Conservation (phyloP, 257 asterid species). For the Capsicum pubescens region DNA sequence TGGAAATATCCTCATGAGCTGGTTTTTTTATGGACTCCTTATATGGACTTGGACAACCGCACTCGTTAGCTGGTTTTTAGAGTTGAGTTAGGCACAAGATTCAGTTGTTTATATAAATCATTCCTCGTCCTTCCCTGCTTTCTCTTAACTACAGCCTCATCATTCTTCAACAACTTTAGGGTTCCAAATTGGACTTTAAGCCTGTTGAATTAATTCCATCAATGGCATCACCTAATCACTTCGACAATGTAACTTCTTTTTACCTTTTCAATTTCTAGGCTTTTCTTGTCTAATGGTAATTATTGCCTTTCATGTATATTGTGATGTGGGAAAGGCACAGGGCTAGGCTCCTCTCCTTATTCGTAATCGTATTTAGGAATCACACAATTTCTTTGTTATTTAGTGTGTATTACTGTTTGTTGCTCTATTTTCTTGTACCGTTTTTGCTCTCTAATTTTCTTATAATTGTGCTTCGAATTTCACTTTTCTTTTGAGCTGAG, state of each 20-base stretch:
- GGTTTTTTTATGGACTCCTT: too few species aligned
- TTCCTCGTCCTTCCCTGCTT: background rate
- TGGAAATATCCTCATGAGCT: too few species aligned
- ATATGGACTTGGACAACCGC: too few species aligned
- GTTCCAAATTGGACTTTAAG: constrained; percentile 36
- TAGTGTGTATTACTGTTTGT: background rate
- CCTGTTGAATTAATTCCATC: constrained; percentile 30
- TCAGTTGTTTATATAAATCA: background rate
- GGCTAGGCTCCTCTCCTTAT: background rate
- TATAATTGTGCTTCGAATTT: background rate
- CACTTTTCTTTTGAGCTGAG: background rate
- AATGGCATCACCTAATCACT: constrained; percentile 63
- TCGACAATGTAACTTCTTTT: constrained; percentile 58
- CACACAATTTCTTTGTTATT: background rate
- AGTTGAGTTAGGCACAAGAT: too few species aligned
- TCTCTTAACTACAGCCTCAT: background rate
- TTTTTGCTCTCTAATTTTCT: background rate
- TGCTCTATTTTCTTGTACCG: background rate
- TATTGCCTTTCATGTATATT: background rate
- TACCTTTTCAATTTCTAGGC: background rate
- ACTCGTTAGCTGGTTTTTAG: too few species aligned
- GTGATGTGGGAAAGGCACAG: background rate
- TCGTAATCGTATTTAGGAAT: background rate
- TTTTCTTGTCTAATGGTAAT: background rate
- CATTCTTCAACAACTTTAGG: constrained; percentile 27